Percentiles rank a stretch among this genome's conserved stretches.
Evolutionary conservation across 257 asterid species (phyloP).

Genomic region (Ilex asprella): DNA sequence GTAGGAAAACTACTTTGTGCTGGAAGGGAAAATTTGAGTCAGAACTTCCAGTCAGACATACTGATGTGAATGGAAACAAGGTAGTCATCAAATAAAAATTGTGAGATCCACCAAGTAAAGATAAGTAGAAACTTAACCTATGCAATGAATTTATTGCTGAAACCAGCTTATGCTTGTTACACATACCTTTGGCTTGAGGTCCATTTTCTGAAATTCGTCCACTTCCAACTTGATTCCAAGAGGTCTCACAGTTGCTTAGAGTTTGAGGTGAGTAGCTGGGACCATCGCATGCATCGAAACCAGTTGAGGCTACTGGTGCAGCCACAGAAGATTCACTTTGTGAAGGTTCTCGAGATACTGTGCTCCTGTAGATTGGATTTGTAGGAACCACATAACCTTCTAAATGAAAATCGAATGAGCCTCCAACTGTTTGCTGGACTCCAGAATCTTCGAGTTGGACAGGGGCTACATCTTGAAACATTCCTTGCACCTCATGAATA

Average conservation of each 20-base stretch:
- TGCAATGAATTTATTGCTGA: neutral
- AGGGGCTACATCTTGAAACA: slow-evolving; percentile 24
- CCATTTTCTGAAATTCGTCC: slow-evolving; percentile 45
- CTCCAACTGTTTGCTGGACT: slow-evolving; percentile 36
- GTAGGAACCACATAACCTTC: slow-evolving; percentile 40
- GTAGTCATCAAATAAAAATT: no score
- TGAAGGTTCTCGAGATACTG: slow-evolving; percentile 58
- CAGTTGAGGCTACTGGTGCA: slow-evolving; percentile 43
- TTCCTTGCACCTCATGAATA: slow-evolving; percentile 30
- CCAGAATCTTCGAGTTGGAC: slow-evolving; percentile 40
- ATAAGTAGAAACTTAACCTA: neutral
- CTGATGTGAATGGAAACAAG: neutral
- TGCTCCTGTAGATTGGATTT: slow-evolving; percentile 36
- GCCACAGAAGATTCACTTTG: slow-evolving; percentile 84
- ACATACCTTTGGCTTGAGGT: slow-evolving; percentile 33
- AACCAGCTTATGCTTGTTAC: neutral
- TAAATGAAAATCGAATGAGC: slow-evolving; percentile 33
- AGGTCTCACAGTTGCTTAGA: slow-evolving; percentile 48
- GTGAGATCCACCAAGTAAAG: neutral
- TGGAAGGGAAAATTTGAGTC: neutral
- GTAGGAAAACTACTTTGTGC: neutral
- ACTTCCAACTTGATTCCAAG: slow-evolving; percentile 35
- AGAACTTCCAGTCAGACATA: neutral
- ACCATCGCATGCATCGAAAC: slow-evolving; percentile 55
- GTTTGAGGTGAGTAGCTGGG: slow-evolving; percentile 56